Conservation (phyloP, 1,284 basidiomycete genomes). For the Ustilago trichophora region DNA sequence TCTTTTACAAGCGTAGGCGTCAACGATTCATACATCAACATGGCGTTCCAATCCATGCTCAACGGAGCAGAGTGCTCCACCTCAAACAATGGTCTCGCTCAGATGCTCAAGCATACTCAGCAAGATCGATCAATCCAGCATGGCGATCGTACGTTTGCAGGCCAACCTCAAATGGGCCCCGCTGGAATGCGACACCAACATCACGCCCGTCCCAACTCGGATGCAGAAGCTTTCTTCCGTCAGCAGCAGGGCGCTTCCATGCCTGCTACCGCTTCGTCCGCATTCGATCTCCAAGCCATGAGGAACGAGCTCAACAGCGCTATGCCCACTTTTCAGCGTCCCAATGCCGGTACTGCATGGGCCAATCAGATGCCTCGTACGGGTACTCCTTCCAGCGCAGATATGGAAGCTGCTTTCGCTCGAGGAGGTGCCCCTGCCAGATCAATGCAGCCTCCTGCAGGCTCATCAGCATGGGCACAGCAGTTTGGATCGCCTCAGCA, state of each 20-base stretch:
- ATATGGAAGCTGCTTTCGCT: slow-evolving; percentile 55
- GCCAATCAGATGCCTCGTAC: slow-evolving; percentile 55
- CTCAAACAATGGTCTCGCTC: slow-evolving; percentile 84
- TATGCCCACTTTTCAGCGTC: slow-evolving; percentile 22
- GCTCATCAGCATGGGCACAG: slow-evolving; percentile 48
- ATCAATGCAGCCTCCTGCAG: slow-evolving; percentile 22
- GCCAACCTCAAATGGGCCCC: slow-evolving; percentile 29
- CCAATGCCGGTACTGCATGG: slow-evolving; percentile 41
- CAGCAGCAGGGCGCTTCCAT: slow-evolving; percentile 41
- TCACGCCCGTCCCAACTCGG: slow-evolving; percentile 35
- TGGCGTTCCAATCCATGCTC: slow-evolving; percentile 73
- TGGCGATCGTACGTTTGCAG: slow-evolving; percentile 54
- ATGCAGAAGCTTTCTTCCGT: slow-evolving; percentile 61
- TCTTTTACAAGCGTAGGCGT: no score
- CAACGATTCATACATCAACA: no score
- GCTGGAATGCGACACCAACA: slow-evolving; percentile 42
- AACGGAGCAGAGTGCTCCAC: slow-evolving; percentile 90
- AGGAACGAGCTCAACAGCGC: slow-evolving; percentile 40
- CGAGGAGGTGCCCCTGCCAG: slow-evolving; percentile 20
- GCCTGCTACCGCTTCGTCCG: slow-evolving; percentile 27
- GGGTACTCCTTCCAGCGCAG: slow-evolving; percentile 20
- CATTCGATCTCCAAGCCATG: slow-evolving; percentile 60
- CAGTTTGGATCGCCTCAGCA: slow-evolving; percentile 46
- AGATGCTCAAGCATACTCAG: slow-evolving; percentile 90
- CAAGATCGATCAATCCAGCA: slow-evolving; percentile 84